phyloP scores from a whole-genome alignment of 768 basidiomycete species.

The Tricholoma furcatifolium region DNA sequence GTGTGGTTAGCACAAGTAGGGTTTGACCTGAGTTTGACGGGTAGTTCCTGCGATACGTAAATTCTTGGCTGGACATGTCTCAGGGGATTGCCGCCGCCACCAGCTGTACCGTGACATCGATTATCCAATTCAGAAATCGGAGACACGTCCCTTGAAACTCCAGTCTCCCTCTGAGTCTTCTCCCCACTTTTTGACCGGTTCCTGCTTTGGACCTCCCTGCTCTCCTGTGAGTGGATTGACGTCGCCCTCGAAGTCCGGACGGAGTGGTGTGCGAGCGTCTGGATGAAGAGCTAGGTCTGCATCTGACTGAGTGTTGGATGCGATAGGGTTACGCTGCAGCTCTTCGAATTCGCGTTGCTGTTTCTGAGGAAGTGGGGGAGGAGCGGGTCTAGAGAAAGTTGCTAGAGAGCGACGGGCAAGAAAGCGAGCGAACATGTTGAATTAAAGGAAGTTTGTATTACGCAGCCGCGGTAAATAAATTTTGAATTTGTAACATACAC shows the following conservation, averaged over 20 bases:
- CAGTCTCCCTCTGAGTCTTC: slow-evolving; percentile 67
- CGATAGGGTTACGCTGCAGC: slow-evolving; percentile 56
- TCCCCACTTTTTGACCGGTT: slow-evolving; percentile 68
- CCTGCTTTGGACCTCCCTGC: slow-evolving; percentile 81
- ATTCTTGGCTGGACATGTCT: background rate
- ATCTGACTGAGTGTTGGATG: slow-evolving; percentile 27
- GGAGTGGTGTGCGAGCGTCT: slow-evolving; percentile 58
- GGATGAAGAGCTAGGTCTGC: slow-evolving; percentile 59
- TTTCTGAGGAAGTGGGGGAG: slow-evolving; percentile 70
- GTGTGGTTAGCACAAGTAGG: no score
- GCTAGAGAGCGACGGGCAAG: background rate
- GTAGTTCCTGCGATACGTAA: background rate
- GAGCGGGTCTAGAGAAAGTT: slow-evolving; percentile 56
- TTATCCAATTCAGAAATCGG: slow-evolving; percentile 62
- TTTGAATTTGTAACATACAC: slow-evolving; percentile 1
- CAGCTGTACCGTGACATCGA: background rate
- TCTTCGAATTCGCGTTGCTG: slow-evolving; percentile 87
- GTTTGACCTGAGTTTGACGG: no score
- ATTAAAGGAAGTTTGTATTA: background rate
- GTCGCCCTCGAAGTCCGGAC: slow-evolving; percentile 77
- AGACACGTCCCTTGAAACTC: slow-evolving; percentile 88
- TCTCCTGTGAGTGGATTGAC: slow-evolving; percentile 83
- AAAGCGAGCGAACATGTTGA: slow-evolving; percentile 3
- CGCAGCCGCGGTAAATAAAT: background rate
- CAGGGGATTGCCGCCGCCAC: background rate